A percentile compares a stretch with the other conserved stretches of the same genome.
phyloP scores from a whole-genome alignment of 306 rosid genomes.

The Quercus alba region DNA sequence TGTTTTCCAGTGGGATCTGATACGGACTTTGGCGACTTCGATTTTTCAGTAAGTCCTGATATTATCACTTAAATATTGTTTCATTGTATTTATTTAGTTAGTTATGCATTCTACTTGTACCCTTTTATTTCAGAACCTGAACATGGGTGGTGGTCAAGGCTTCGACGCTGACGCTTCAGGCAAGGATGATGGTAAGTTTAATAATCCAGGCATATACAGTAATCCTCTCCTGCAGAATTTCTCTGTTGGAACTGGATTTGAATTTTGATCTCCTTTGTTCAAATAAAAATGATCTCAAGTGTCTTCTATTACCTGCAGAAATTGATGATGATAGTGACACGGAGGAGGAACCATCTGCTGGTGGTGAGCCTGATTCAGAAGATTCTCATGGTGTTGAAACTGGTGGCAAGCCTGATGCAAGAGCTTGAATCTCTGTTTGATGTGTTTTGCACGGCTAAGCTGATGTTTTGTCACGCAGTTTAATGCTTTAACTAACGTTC shows the following conservation, averaged over 20 bases:
- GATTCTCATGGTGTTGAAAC: background rate
- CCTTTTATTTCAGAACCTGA: slow-evolving; percentile 19
- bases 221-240: background rate
- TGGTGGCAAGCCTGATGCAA: background rate
- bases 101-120: background rate
- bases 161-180: slow-evolving; percentile 9
- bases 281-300: background rate
- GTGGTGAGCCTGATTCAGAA: slow-evolving; percentile 4
- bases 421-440: background rate
- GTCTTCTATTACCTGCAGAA: background rate
- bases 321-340: slow-evolving; percentile 17
- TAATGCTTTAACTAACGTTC: background rate
- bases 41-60: slow-evolving; percentile 49
- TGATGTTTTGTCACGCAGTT: background rate
- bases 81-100: background rate
- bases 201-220: background rate
- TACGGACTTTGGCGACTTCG: slow-evolving; percentile 45
- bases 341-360: slow-evolving; percentile 20
- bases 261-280: background rate
- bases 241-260: background rate
- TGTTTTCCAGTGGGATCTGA: slow-evolving; percentile 40
- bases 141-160: slow-evolving; percentile 27
- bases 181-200: slow-evolving; percentile 23
- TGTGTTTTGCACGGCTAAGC: background rate
- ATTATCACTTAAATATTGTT: background rate